A percentile compares a stretch with the other conserved stretches of the same genome.
These are phyloP conservation scores for Naematelia encephala DNA, from an alignment of 768 basidiomycete species.

Conservation along the genomic window DNA sequence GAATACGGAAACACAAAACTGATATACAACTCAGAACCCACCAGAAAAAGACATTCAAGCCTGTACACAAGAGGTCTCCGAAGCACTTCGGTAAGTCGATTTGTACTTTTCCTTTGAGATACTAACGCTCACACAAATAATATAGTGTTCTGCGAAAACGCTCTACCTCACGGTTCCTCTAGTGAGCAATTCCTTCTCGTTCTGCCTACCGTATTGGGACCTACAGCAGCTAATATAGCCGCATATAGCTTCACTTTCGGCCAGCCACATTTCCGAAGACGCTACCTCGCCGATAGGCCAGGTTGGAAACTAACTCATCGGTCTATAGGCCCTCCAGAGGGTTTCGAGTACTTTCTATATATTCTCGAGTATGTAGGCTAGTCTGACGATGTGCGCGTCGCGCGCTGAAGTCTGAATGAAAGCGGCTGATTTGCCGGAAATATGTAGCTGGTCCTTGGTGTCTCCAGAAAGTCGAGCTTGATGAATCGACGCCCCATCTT, in stretches of 20 bases:
- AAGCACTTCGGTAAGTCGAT: conserved; percentile 41
- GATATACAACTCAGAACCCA: conserved; percentile 39
- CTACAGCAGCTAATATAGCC: too few relatives aligned
- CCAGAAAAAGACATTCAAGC: conserved; percentile 46
- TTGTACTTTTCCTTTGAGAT: neutral
- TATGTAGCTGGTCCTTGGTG: too few relatives aligned
- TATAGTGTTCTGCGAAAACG: conserved; percentile 42
- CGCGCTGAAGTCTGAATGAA: neutral
- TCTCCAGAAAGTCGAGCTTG: too few relatives aligned
- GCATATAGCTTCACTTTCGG: conserved; percentile 50
- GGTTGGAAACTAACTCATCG: conserved; percentile 33
- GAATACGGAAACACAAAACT: neutral
- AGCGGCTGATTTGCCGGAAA: too few relatives aligned
- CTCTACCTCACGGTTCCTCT: conserved; percentile 43
- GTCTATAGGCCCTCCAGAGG: conserved; percentile 48
- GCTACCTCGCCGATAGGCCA: conserved; percentile 31
- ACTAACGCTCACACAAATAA: neutral
- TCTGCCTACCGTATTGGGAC: neutral
- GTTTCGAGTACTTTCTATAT: conserved; percentile 50
- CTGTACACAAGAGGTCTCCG: conserved; percentile 44
- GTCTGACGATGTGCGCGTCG: neutral
- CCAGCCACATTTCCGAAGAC: conserved; percentile 51
- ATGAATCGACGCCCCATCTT: too few relatives aligned
- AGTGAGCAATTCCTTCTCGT: conserved; percentile 40
- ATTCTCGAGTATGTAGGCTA: conserved; percentile 30